These are phyloP conservation scores for Ogataea kodamae DNA, from an alignment of 805 yeast genomes.

Conservation along the genomic window DNA sequence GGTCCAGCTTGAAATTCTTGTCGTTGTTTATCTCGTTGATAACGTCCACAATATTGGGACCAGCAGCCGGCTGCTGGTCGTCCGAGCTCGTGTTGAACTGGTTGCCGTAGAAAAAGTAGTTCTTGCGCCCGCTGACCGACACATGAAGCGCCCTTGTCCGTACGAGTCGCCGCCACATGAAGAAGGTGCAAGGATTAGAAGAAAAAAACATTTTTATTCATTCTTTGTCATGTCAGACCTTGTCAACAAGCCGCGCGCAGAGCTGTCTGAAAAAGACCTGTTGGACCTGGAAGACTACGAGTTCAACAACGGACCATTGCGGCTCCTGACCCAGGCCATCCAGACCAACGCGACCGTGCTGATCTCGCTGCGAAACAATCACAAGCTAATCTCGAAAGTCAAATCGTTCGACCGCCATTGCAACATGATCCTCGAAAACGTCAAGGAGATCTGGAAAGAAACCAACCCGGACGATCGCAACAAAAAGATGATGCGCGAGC, in stretches of 20 bases:
- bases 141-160: conserved; percentile 1
- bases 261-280: conserved; percentile 75
- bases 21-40: conserved; percentile 30
- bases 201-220: not conserved
- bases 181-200: conserved; percentile 9
- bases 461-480: conserved; percentile 50
- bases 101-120: conserved; percentile 17
- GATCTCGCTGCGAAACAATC: conserved; percentile 88
- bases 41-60: conserved; percentile 27
- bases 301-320: conserved; percentile 85
- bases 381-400: conserved; percentile 83
- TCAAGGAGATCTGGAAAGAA: conserved; percentile 67
- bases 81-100: conserved; percentile 8
- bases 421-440: conserved; percentile 88
- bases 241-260: conserved; percentile 70
- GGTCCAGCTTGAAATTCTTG: conserved; percentile 17
- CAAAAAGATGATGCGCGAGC: conserved; percentile 43
- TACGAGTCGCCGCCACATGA: conserved; percentile 6
- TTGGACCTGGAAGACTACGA: conserved; percentile 85
- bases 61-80: conserved; percentile 16
- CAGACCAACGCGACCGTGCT: conserved; percentile 71
- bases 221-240: conserved; percentile 41
- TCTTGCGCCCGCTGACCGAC: conserved; percentile 6
- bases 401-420: conserved; percentile 96
- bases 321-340: conserved; percentile 80